Conservation (phyloP, 345 rosid species). For the Cardamine chenopodiifolia region DNA sequence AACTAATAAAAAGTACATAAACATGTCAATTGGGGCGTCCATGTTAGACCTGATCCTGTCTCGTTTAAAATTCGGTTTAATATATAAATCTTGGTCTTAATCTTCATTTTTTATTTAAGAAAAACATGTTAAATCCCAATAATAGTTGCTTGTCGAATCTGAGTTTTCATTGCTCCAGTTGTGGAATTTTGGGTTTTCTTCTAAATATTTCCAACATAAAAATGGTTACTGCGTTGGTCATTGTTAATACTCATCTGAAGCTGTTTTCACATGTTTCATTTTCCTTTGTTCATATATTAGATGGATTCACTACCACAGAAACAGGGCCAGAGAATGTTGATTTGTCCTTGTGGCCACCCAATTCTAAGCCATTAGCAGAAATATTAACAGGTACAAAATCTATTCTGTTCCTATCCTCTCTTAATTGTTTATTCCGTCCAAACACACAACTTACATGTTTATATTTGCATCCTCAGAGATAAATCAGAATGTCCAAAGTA, state of each 20-base stretch:
- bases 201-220: no score
- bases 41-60: background rate
- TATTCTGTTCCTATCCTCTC: background rate
- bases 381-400: constrained; percentile 53
- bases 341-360: constrained; percentile 41
- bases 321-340: constrained; percentile 19
- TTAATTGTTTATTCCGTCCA: background rate
- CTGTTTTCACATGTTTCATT: background rate
- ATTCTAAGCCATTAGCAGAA: constrained; percentile 53
- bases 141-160: background rate
- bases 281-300: constrained; percentile 3
- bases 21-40: background rate
- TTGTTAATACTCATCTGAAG: background rate
- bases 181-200: no score
- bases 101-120: background rate
- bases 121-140: background rate
- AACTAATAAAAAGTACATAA: background rate
- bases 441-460: background rate
- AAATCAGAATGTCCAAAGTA: constrained; percentile 12
- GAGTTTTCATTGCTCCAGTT: background rate
- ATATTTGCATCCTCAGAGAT: constrained; percentile 24
- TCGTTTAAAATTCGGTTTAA: background rate
- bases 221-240: background rate
- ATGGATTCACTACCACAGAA: constrained; percentile 31
- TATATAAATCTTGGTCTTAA: background rate